Percentiles rank a stretch among this genome's conserved stretches.
Conservation (phyloP, 768 basidiomycete species). For the Boletus edulis region DNA sequence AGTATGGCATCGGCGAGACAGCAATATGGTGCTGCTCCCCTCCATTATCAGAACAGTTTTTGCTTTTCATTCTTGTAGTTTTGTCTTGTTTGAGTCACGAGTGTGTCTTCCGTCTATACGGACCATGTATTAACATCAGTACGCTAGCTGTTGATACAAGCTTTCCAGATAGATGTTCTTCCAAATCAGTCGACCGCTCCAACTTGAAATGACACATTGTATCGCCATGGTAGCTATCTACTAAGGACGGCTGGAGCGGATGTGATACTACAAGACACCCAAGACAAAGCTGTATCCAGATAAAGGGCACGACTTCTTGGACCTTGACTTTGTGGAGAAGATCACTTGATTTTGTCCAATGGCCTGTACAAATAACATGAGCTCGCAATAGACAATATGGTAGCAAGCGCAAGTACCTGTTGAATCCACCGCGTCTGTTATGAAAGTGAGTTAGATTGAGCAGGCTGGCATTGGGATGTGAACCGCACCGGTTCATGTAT, state of each 20-base stretch:
- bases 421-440: conserved; percentile 78
- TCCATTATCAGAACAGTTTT: conserved; percentile 10
- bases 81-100: conserved; percentile 16
- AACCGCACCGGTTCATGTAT: conserved; percentile 89
- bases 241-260: neutral
- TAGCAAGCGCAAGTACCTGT: conserved; percentile 47
- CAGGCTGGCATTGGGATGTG: neutral
- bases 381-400: neutral
- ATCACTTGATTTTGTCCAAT: conserved; percentile 90
- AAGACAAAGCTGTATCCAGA: conserved; percentile 8
- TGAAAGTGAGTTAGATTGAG: conserved; percentile 11
- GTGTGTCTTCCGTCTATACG: conserved; percentile 14
- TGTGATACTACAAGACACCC: neutral
- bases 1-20: conserved; percentile 21
- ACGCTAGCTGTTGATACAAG: conserved; percentile 24
- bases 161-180: conserved; percentile 22
- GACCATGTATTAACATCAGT: conserved; percentile 27
- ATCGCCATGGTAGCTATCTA: neutral
- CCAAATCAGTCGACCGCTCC: conserved; percentile 3
- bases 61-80: conserved; percentile 19
- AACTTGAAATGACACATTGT: neutral
- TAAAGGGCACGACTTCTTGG: conserved; percentile 14
- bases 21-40: neutral
- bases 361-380: conserved; percentile 52
- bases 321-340: neutral